Evolutionary conservation across 2,329 filamentous ascomycete species (phyloP), one percentile per base, ranked within the genome.

Genomic region (Cercospora zeina): DNA sequence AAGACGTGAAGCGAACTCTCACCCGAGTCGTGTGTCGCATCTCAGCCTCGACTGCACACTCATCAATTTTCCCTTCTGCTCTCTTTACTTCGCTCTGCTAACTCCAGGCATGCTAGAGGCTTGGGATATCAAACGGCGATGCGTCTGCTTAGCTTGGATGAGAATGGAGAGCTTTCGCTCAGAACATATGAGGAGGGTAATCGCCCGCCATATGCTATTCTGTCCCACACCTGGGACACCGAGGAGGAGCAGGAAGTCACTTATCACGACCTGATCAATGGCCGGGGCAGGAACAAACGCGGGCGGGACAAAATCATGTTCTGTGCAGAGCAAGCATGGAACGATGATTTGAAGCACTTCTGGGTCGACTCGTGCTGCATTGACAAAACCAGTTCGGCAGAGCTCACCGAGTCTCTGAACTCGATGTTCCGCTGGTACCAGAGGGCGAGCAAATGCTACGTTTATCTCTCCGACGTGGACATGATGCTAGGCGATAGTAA

Each of bases 311-410:
- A 45, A 1, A 24, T 45, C 10, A 24, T 45, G 39, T 24, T 45
- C 39, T 45, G 39, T 16, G 39, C 16, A 10, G 4, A 45, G 4
- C 39, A 45, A 45, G 39, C 39, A 14, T 6, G 11, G 16, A 45
- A 45, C 4, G 19, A 45, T 7, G 39, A 45, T 21, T 24, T 45
- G 39, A 24, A 14, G 39, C 39, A 45, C 19, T 45, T 45, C 39
- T 45, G 39, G 39, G 42, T 47, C 4, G 42, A 47, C 42, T 47
- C 42, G 4, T 47, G 42, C 42, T 47, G 42, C 42, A 47, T 47
- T 19, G 42, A 47, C 21, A 47, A 27, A 27, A 27, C 10, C 2
- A 47, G 42, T 27, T 47, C 19, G 24, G 42, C 42, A 27, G 42
- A 47, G 8, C 42, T 47, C 1, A 47, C 3, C 3, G 42, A 47